Conservation (phyloP, 2,329 filamentous ascomycete species). For the Cytospora chrysosperma region DNA sequence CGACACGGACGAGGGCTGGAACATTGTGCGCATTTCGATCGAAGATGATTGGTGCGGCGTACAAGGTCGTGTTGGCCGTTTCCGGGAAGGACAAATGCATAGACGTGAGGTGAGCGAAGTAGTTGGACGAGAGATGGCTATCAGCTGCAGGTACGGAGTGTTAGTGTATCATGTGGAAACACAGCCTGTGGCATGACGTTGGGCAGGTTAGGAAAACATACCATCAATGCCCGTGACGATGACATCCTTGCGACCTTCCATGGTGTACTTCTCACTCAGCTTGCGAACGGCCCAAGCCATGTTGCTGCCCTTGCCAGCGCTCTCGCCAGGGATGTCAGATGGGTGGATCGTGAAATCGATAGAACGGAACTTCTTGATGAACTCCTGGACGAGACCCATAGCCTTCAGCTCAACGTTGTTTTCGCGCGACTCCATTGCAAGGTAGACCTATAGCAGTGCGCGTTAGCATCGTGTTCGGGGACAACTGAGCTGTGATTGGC, state of each 20-base stretch:
- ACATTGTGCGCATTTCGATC: constrained; percentile 71
- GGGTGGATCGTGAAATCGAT: constrained; percentile 70
- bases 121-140: constrained; percentile 67
- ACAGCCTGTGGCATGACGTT: constrained; percentile 1
- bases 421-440: constrained; percentile 73
- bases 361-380: constrained; percentile 62
- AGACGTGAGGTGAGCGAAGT: constrained; percentile 63
- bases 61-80: constrained; percentile 61
- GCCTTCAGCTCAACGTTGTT: constrained; percentile 61
- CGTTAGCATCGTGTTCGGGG: constrained; percentile 22
- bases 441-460: constrained; percentile 54
- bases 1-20: constrained; percentile 66
- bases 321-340: constrained; percentile 62
- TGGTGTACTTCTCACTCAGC: constrained; percentile 60
- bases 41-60: constrained; percentile 70
- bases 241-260: constrained; percentile 55
- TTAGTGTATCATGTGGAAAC: constrained; percentile 31
- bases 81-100: constrained; percentile 62
- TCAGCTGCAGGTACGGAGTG: constrained; percentile 51
- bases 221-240: constrained; percentile 72
- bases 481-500: constrained; percentile 17
- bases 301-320: constrained; percentile 74
- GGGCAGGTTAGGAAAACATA: constrained; percentile 40
- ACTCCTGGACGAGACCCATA: constrained; percentile 58
- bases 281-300: constrained; percentile 68